Base-by-base conservation (phyloP, 2,329 filamentous ascomycete genomes). In the Botrytis tulipae region DNA sequence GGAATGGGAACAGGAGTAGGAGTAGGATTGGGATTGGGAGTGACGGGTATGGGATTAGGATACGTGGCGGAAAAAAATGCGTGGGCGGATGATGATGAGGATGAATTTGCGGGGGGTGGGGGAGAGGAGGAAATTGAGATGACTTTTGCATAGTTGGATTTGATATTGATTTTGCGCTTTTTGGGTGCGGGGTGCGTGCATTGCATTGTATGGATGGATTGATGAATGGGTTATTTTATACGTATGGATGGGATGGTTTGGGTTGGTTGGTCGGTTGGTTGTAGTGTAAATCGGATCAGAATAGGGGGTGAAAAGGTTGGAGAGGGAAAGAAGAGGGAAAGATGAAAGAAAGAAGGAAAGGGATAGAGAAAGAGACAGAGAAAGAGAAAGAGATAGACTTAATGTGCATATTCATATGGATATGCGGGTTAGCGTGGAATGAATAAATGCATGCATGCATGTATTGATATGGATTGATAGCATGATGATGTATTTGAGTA, bases 51-150 rank as follows among this genome's bases (percentile, higher is more conserved):
- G 37, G 54, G 63, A 66, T 32, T 54, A 12, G 22, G 42, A 54
- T 61, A 67, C 25, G 46, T 22, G n/a, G 40, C 29, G 29, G 74
- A 44, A 78, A 84, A 75, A 84, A 95, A 86, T 87, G 87, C 92
- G 1, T 95, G 93, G 93, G 90, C 88, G 4, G 91, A 89, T 73
- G 85, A 89, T 14, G 91, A 93, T 62, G 88, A 91, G 40, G 88
- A 92, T 70, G 91, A 93, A 61, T 88, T 91, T 46, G 88, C n/a
- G 14, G 51, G 92, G 69, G 92, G 92, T 83, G 90, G 90, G 29
- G 87, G 88, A 79, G 92, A 94, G 82, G 89, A 90, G 80, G 92
- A 94, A 82, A 92, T 95, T 76, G 87, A 88, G 46, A 92, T 95
- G 91, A 94, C 91, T 76, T 95, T 95, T 88, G 93, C 80, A 77